Evolutionary conservation across 192 early-diverging fungal genomes (phyloP).

Genomic region (Allomyces javanicus): DNA sequence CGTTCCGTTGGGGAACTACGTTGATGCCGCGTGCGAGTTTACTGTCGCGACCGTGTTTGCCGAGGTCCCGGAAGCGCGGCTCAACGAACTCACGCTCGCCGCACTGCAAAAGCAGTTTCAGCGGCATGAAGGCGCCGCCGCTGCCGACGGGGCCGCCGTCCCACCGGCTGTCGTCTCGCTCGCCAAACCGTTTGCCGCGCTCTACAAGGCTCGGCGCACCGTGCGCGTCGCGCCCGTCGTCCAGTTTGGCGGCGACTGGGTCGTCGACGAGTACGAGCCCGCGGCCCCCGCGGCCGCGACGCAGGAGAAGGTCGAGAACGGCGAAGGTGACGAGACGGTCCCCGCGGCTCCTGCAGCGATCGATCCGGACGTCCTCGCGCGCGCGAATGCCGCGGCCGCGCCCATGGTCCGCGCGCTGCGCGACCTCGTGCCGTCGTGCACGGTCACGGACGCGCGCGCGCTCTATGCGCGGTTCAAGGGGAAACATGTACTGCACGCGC

Average conservation of each 20-base stretch:
- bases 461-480: background rate
- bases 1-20: background rate
- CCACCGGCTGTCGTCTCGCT: background rate
- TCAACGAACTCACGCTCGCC: background rate
- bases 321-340: background rate
- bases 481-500: background rate
- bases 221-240: background rate
- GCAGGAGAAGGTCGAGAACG: background rate
- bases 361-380: background rate
- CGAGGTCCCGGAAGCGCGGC: too few species aligned
- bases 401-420: background rate
- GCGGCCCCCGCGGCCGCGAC: background rate
- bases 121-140: background rate
- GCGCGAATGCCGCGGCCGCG: background rate
- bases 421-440: background rate
- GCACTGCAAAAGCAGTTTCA: background rate
- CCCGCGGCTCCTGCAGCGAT: background rate
- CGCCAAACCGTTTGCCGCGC: background rate
- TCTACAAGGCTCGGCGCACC: background rate
- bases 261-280: background rate
- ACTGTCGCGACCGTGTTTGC: too few species aligned
- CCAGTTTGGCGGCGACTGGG: background rate
- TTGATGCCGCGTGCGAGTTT: background rate
- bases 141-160: background rate
- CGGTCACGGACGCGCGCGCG: background rate